Percentiles rank a stretch among this genome's conserved stretches.
Conservation (phyloP, 306 rosid species). For the Arachis stenosperma region DNA sequence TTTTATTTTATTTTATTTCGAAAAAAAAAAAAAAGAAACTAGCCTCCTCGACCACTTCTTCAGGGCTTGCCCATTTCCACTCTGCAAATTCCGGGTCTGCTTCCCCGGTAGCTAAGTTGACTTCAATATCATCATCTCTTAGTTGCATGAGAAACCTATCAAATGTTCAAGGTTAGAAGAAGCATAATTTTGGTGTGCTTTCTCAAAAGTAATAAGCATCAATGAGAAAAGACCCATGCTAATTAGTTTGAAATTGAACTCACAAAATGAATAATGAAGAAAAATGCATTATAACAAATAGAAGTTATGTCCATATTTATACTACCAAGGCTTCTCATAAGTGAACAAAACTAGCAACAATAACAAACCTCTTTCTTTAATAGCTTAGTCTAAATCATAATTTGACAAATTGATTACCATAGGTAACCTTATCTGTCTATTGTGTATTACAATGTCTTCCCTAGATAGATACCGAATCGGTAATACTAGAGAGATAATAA, state of each 20-base stretch:
- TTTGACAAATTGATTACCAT: background rate
- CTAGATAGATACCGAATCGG: background rate
- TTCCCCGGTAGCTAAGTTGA: conserved; percentile 82
- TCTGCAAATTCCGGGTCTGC: conserved; percentile 93
- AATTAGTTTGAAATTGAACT: background rate
- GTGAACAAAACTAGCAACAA: no score
- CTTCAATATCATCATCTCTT: conserved; percentile 72
- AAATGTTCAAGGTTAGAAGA: conserved; percentile 34
- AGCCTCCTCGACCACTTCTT: conserved; percentile 92
- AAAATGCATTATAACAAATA: no score
- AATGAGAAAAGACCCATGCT: background rate
- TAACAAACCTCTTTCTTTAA: background rate
- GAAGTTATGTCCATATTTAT: no score
- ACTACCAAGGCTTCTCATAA: no score
- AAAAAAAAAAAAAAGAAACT: background rate
- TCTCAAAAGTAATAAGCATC: conserved; percentile 1
- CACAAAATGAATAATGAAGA: conserved; percentile 1
- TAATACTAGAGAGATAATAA: background rate
- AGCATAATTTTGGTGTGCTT: conserved; percentile 8
- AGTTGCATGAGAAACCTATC: conserved; percentile 87
- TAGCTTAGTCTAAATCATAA: background rate
- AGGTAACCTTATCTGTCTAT: background rate
- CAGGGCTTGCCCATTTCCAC: conserved; percentile 96
- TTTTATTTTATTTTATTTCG: background rate
- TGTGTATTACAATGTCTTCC: background rate